Base-by-base conservation (phyloP, 1,139 yeast genomes). In the Candida dubliniensis region DNA sequence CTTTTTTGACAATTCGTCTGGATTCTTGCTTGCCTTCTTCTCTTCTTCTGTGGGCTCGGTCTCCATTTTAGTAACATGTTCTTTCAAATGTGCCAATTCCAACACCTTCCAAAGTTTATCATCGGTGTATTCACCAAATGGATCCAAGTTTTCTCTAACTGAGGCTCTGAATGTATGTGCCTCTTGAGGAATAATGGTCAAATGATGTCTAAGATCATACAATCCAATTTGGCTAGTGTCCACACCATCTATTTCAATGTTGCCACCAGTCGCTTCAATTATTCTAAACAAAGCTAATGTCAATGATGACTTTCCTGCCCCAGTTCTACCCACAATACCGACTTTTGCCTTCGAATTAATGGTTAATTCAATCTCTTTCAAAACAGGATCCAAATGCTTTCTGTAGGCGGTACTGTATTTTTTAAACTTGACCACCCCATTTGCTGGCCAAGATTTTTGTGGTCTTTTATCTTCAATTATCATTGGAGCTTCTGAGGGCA, bases 121-220 rank as follows among this genome's bases (percentile, higher is more conserved):
- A 50, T 82, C 85, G 0, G 69, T 53, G 51, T 76, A 71, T 45
- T 63, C 66, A 10, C 66, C 67, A 46, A 81, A 69, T 7, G 89
- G 89, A 59, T 83, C 88, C 51, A 83, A 62, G 57, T 82, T 83
- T 44, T 76, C 74, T 51, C 85, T 67, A 3, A 82, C 64, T 0
- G 83, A 74, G 4, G 87, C 87, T 53, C 78, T 82, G 51, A 82
- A 77, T n/a, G 82, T 77, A 51, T 81, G 86, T 0, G 87, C 81
- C 56, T 83, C 88, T 57, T 83, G 88, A 0, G 89, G 89, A 42
- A 83, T 83, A 46, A 83, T 82, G 6, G 83, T 77, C 42, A 83
- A 61, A 42, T 74, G 76, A 45, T 74, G 72, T 56, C 89, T 68
- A 47, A 82, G 62, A 49, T 79, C 82, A 39, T 63, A 65, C 34